Evolutionary conservation across 257 asterid species (phyloP).

Genomic region (Mentha longifolia): DNA sequence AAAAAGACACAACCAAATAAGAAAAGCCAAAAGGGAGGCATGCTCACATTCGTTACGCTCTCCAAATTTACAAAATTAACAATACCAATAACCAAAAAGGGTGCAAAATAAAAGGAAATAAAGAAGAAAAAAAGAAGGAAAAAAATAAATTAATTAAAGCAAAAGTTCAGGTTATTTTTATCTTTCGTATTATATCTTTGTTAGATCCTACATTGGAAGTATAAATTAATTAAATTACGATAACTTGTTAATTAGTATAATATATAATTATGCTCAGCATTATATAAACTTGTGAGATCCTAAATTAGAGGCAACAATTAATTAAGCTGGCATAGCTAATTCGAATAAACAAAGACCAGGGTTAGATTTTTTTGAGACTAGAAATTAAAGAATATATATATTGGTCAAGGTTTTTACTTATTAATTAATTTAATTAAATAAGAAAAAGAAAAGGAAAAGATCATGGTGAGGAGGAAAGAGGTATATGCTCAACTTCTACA

Average conservation of each 20-base stretch:
- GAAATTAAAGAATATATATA: background rate
- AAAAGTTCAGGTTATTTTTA: conserved; percentile 30
- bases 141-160: conserved; percentile 24
- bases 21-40: conserved; percentile 46
- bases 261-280: too few species aligned
- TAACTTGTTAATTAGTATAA: too few species aligned
- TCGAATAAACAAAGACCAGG: background rate
- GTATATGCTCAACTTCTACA: background rate
- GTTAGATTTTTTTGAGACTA: background rate
- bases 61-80: conserved; percentile 33
- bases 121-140: background rate
- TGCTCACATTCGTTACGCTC: conserved; percentile 34
- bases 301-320: background rate
- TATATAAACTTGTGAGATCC: background rate
- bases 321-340: background rate
- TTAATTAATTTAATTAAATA: background rate
- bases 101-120: conserved; percentile 28
- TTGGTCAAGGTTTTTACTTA: background rate
- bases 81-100: conserved; percentile 30
- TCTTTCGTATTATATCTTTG: conserved; percentile 1
- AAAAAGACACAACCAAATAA: conserved; percentile 39
- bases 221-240: too few species aligned
- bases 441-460: background rate
- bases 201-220: too few species aligned
- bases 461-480: background rate